Percentiles rank a stretch among this genome's conserved stretches.
Conservation (phyloP, 2,329 filamentous ascomycete genomes). For the Colletotrichum australisinense region DNA sequence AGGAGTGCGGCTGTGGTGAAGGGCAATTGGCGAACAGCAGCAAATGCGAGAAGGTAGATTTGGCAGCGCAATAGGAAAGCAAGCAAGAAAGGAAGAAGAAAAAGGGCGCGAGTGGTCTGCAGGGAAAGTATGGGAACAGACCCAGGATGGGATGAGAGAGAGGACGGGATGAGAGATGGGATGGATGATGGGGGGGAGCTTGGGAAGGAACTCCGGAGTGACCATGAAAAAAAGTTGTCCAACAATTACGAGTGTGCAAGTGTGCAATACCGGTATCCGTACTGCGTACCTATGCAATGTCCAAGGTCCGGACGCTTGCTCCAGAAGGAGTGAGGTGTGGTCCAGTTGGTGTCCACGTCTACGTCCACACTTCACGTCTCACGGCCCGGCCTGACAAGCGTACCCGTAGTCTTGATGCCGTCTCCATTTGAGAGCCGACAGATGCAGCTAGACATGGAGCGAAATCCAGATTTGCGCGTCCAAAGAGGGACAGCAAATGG, state of each 20-base stretch:
- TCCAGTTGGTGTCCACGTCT: neutral
- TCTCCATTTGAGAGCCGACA: neutral
- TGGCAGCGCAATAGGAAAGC: neutral
- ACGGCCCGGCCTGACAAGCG: constrained; percentile 11
- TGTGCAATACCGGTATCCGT: no score
- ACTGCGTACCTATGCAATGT: neutral
- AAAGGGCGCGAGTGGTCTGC: neutral
- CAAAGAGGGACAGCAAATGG: neutral
- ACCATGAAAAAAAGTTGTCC: neutral
- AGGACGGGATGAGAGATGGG: neutral
- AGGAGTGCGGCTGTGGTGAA: neutral
- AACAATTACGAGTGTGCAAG: neutral
- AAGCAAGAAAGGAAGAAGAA: neutral
- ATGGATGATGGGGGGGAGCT: neutral
- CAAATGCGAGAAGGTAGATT: neutral
- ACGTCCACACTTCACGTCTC: neutral
- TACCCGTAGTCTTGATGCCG: neutral
- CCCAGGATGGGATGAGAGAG: neutral
- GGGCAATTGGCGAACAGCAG: neutral
- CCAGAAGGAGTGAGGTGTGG: neutral
- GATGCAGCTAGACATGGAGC: neutral
- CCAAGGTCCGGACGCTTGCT: neutral
- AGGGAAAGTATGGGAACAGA: neutral
- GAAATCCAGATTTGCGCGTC: neutral
- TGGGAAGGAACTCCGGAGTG: neutral